A percentile compares a stretch with the other conserved stretches of the same genome.
Evolutionary conservation across 148 eudicot species (phyloP).

Genomic region (Simmondsia chinensis): DNA sequence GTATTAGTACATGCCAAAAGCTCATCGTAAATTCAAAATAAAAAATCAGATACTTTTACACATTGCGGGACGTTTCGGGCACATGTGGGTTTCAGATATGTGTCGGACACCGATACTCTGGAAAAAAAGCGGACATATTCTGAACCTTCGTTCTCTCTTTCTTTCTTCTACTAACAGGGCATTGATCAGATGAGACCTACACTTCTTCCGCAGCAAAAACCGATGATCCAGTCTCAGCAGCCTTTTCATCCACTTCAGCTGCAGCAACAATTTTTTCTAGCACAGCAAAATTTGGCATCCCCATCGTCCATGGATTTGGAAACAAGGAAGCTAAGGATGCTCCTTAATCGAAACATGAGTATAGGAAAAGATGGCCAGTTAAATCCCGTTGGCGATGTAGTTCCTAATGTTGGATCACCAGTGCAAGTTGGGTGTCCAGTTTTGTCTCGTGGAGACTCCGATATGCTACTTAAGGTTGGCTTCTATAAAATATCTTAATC

Average conservation of each 20-base stretch:
- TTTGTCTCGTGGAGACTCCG: constrained; percentile 44
- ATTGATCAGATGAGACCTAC: constrained; percentile 47
- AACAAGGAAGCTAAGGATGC: constrained; percentile 49
- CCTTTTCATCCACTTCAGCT: constrained; percentile 42
- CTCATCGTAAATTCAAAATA: too few relatives aligned
- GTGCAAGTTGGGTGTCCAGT: constrained; percentile 39
- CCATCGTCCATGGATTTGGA: constrained; percentile 54
- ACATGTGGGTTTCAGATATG: too few relatives aligned
- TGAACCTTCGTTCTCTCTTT: background rate
- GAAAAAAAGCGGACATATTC: too few relatives aligned
- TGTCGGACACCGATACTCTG: too few relatives aligned
- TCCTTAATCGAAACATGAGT: constrained; percentile 39
- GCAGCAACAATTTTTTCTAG: constrained; percentile 52
- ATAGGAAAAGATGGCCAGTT: constrained; percentile 60
- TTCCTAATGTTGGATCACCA: constrained; percentile 56
- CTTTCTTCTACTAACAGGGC: constrained; percentile 21
- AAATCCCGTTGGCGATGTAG: constrained; percentile 44
- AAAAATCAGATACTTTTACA: too few relatives aligned
- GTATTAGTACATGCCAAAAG: too few relatives aligned
- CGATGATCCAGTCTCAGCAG: constrained; percentile 50
- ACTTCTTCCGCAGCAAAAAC: constrained; percentile 48
- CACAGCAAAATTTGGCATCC: constrained; percentile 53
- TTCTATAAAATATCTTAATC: too few relatives aligned
- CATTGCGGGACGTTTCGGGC: too few relatives aligned
- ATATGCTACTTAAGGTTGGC: constrained; percentile 53